Evolutionary conservation across 192 early-diverging fungal species (phyloP).

Genomic region (Coemansia guatemalensis): DNA sequence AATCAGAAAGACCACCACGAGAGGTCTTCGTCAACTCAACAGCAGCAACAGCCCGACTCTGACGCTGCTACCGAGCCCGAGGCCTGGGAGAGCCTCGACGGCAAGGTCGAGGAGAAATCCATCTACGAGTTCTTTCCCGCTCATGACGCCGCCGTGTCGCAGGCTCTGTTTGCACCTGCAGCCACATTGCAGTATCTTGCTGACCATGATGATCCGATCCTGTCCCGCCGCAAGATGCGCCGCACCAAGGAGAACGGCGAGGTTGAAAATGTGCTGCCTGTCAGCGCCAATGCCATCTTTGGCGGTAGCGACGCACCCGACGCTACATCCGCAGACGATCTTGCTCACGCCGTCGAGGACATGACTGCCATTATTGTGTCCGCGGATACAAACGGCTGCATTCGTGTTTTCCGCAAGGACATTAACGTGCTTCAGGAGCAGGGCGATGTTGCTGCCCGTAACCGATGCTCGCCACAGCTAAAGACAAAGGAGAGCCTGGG

Average conservation of each 20-base stretch:
- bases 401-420: slow-evolving; percentile 69
- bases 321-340: slow-evolving; percentile 5
- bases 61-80: slow-evolving; percentile 28
- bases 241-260: slow-evolving; percentile 21
- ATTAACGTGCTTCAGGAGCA: slow-evolving; percentile 29
- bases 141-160: slow-evolving; percentile 57
- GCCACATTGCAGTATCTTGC: slow-evolving; percentile 62
- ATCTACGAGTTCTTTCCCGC: slow-evolving; percentile 60
- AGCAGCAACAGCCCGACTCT: background rate
- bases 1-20: slow-evolving; percentile 9
- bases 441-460: background rate
- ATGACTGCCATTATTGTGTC: slow-evolving; percentile 62
- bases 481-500: slow-evolving; percentile 12
- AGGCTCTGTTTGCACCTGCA: slow-evolving; percentile 64
- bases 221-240: slow-evolving; percentile 51
- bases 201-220: slow-evolving; percentile 55
- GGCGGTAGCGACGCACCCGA: slow-evolving; percentile 7
- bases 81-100: slow-evolving; percentile 54
- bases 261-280: slow-evolving; percentile 30
- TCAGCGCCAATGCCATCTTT: slow-evolving; percentile 27
- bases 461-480: slow-evolving; percentile 15
- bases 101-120: slow-evolving; percentile 50
- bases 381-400: slow-evolving; percentile 60
- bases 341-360: slow-evolving; percentile 27
- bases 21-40: background rate